Percentiles rank a stretch among this genome's conserved stretches.
These are phyloP conservation scores for Pseudocercospora musae DNA, from an alignment of 2,329 filamentous ascomycete species.

Conservation along the genomic window DNA sequence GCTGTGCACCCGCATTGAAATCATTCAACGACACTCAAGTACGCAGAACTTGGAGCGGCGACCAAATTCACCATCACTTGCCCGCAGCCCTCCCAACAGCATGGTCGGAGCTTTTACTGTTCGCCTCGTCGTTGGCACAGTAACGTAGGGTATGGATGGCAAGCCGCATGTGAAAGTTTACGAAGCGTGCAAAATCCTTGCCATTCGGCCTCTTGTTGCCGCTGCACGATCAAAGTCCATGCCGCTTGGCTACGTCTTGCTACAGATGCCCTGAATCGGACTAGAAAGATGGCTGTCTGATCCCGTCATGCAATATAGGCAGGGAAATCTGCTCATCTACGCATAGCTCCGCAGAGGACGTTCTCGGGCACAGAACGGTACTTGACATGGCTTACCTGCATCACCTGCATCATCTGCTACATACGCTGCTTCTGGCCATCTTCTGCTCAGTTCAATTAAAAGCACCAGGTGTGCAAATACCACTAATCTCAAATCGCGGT, in stretches of 20 bases:
- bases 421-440: background rate
- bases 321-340: background rate
- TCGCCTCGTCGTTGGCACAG: too few species aligned
- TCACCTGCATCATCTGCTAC: background rate
- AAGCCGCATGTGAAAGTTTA: too few species aligned
- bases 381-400: background rate
- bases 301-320: background rate
- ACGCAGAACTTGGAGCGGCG: background rate
- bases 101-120: too few species aligned
- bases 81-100: background rate
- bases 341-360: background rate
- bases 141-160: too few species aligned
- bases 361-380: background rate
- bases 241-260: background rate
- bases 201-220: too few species aligned
- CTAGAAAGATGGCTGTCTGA: background rate
- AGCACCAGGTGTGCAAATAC: background rate
- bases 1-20: background rate
- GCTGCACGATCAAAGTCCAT: background rate
- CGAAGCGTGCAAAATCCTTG: background rate
- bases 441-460: background rate
- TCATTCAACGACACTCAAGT: background rate
- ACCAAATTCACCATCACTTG: too few species aligned
- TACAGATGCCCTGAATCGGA: background rate
- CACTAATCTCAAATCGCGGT: background rate